Evolutionary conservation across 371 early-diverging fungal species (phyloP).

Genomic region (Gilbertella persicaria): DNA sequence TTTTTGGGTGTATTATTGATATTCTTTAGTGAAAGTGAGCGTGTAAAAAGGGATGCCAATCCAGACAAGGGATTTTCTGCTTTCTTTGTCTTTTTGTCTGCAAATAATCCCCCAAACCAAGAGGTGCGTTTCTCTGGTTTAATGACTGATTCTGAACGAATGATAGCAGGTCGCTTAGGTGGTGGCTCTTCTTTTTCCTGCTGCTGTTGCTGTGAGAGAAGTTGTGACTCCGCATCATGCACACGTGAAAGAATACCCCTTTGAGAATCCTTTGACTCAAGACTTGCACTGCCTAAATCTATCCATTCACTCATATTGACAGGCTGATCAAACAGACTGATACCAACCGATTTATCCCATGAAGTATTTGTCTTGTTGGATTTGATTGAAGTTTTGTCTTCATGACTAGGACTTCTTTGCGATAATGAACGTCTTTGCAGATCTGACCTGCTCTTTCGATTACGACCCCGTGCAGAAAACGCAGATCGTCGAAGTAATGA

Average conservation of each 20-base stretch:
- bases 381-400: not conserved
- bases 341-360: slow-evolving; percentile 27
- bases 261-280: slow-evolving; percentile 37
- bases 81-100: slow-evolving; percentile 11
- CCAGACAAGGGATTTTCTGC: slow-evolving; percentile 13
- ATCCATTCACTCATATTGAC: slow-evolving; percentile 54
- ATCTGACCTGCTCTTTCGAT: slow-evolving; percentile 8
- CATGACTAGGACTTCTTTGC: slow-evolving; percentile 5
- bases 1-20: slow-evolving; percentile 10
- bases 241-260: slow-evolving; percentile 44
- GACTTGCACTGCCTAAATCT: slow-evolving; percentile 44
- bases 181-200: not conserved
- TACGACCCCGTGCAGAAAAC: slow-evolving; percentile 28
- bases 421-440: slow-evolving; percentile 8
- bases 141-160: slow-evolving; percentile 9
- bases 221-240: slow-evolving; percentile 39
- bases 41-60: slow-evolving; percentile 28
- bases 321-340: slow-evolving; percentile 42
- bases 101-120: slow-evolving; percentile 31
- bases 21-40: slow-evolving; percentile 29
- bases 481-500: slow-evolving; percentile 30
- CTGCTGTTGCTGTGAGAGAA: slow-evolving; percentile 14
- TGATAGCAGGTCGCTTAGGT: slow-evolving; percentile 8
- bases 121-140: slow-evolving; percentile 24
- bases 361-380: not conserved